Base-by-base conservation (phyloP, 352 stramenopile genomes). In the Phytophthora idaei region DNA sequence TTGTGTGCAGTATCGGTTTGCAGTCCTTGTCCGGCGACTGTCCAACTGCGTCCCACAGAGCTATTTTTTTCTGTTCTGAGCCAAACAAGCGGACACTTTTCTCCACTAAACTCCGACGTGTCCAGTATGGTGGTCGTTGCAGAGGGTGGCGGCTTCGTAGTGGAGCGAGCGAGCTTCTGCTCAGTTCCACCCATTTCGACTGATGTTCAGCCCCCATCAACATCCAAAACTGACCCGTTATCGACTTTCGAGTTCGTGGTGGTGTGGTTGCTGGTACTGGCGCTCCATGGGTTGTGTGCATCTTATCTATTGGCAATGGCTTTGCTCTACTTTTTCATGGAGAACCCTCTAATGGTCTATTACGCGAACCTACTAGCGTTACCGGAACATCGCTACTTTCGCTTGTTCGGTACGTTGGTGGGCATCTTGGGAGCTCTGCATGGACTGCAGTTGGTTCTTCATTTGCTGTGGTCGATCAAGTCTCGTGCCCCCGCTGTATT, bases 341-440 rank as follows among this genome's bases (percentile, higher is more conserved):
- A 76, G 27, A 64, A 74, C 6, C 76, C 71, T 5, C 72, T 73
- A 45, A 77, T 87, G 71, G 63, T 53, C 28, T 87, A 83, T 66
- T 85, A 85, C 60, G 41, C 74, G 0, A 57, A 74, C 15, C 46
- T 87, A 12, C 56, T 83, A 9, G 54, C 62, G 0, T 53, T 78
- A 14, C 61, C 49, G 7, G 32, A 61, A 25, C 32, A 67, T 3
- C 45, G 60, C 5, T 70, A 70, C 48, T 81, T 81, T 55, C 55
- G 67, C n/a, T 29, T 51, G 10, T 69, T 79, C 11, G 70, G 73
- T 0, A 50, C 39, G 0, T 25, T 69, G 4, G 71, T 83, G 3
- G 70, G 60, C 1, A 46, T 74, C 9, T 41, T 81, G 15, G 76
- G 49, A 3, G 37, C 42, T 14, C 34, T 61, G 12, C 69, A 79